These are phyloP conservation scores for Salix dunnii DNA, from an alignment of 345 rosid species.

Conservation along the genomic window DNA sequence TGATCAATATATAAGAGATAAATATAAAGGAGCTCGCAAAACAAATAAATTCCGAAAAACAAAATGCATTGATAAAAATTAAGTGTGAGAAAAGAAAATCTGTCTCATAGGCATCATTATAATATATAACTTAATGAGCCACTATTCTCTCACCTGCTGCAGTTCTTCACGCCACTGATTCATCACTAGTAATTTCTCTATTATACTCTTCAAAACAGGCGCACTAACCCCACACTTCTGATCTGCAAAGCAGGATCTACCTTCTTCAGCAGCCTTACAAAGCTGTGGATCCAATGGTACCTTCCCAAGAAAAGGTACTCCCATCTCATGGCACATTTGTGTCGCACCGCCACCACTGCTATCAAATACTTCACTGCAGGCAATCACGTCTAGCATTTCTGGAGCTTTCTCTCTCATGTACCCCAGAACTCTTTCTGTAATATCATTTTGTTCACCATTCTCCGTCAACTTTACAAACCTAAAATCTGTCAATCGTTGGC, in stretches of 20 bases:
- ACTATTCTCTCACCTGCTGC: not conserved
- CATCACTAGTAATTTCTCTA: slow-evolving; percentile 42
- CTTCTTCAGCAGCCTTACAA: slow-evolving; percentile 82
- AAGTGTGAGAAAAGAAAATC: too few relatives aligned
- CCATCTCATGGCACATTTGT: slow-evolving; percentile 83
- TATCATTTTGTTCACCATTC: slow-evolving; percentile 51
- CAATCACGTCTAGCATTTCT: slow-evolving; percentile 55
- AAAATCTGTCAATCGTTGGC: slow-evolving; percentile 65
- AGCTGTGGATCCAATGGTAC: slow-evolving; percentile 89
- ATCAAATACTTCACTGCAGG: slow-evolving; percentile 72
- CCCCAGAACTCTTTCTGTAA: slow-evolving; percentile 50
- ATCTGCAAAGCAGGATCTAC: slow-evolving; percentile 75
- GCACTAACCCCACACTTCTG: slow-evolving; percentile 64
- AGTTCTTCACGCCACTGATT: slow-evolving; percentile 28
- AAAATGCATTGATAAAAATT: too few relatives aligned
- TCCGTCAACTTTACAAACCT: slow-evolving; percentile 51
- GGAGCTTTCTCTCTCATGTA: slow-evolving; percentile 67
- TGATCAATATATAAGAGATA: too few relatives aligned
- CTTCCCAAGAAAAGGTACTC: slow-evolving; percentile 78
- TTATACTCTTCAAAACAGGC: slow-evolving; percentile 56
- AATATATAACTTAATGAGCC: too few relatives aligned
- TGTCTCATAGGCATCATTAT: too few relatives aligned
- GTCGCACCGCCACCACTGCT: slow-evolving; percentile 82
- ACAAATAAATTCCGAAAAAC: too few relatives aligned
- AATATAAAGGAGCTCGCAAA: too few relatives aligned